These are phyloP conservation scores for Magnolia sinica DNA, from an alignment of 164 flowering plant genomes.

Conservation along the genomic window DNA sequence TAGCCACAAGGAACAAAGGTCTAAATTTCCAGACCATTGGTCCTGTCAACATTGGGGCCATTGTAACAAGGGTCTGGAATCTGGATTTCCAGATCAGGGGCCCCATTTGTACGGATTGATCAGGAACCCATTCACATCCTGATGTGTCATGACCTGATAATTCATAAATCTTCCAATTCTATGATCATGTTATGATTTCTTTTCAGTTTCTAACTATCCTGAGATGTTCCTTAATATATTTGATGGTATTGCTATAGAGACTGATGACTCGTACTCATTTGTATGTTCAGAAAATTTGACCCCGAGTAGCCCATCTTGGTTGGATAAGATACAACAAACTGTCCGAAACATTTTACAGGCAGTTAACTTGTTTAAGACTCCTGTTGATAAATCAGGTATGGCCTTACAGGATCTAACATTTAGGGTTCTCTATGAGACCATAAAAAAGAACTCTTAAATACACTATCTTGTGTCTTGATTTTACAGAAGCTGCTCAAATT, in stretches of 20 bases:
- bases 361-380: constrained; percentile 72
- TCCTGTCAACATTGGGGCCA: not conserved
- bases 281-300: constrained; percentile 1
- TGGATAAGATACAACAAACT: constrained; percentile 78
- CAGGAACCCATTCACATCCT: not conserved
- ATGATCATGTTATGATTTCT: not conserved
- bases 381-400: constrained; percentile 71
- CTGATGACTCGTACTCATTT: no score
- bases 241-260: not conserved
- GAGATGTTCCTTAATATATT: not conserved
- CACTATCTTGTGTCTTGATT: constrained; percentile 11
- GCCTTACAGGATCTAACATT: not conserved
- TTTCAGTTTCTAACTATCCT: not conserved
- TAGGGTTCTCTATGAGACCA: not conserved
- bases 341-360: constrained; percentile 61
- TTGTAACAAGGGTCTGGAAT: not conserved
- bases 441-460: constrained; percentile 1
- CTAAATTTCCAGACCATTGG: no score
- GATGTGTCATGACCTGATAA: not conserved
- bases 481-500: constrained; percentile 71
- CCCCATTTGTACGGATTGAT: not conserved
- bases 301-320: constrained; percentile 64
- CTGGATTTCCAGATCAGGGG: not conserved
- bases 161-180: not conserved
- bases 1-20: no score